Evolutionary conservation across 2,329 filamentous ascomycete genomes (phyloP), one percentile per base, ranked within the genome.

Genomic region (Aspergillus pseudoglaucus): DNA sequence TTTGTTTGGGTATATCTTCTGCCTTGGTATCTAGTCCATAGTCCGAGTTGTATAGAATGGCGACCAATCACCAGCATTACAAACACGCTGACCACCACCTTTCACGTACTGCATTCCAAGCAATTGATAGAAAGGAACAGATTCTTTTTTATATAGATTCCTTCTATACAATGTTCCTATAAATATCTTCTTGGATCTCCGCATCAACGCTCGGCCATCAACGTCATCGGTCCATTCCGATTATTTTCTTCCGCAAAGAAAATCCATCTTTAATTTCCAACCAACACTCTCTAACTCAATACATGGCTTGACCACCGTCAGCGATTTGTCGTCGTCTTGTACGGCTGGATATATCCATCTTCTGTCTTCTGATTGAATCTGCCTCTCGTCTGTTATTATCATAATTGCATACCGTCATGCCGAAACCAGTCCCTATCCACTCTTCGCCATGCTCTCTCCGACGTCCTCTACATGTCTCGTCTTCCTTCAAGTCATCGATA

Each of bases 351-450:
- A 39, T 39, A 10, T 12, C 18, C n/a, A n/a, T 35, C 2, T 3
- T 17, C n/a, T 35, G 33, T 17, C 8, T 38, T 38, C 15, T 17
- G 2, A 9, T 22, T 23, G 18, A n/a, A 27, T 22, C 14, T 32
- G 33, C 42, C 7, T 14, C 37, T 41, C 25, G 10, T 40, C 15
- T 37, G 22, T 25, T 22, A 10, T 30, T 30, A 12, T 23, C 33
- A 35, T 20, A 23, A n/a, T 20, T 23, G 20, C 6, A n/a, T 15
- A 10, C 22, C 49, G 55, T 52, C 22, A 66, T 66, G 63, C 59
- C 56, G 52, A 65, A 63, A 47, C 50, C 59, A 51, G 49, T 54
- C 35, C 50, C 41, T 48, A 33, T 45, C 44, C 44, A 49, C 41
- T 49, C 51, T 30, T 50, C 50, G 44, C 37, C 23, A 25, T 46